These are phyloP conservation scores for Sporothrix curviconia DNA, from an alignment of 2,329 filamentous ascomycete species.

Conservation along the genomic window DNA sequence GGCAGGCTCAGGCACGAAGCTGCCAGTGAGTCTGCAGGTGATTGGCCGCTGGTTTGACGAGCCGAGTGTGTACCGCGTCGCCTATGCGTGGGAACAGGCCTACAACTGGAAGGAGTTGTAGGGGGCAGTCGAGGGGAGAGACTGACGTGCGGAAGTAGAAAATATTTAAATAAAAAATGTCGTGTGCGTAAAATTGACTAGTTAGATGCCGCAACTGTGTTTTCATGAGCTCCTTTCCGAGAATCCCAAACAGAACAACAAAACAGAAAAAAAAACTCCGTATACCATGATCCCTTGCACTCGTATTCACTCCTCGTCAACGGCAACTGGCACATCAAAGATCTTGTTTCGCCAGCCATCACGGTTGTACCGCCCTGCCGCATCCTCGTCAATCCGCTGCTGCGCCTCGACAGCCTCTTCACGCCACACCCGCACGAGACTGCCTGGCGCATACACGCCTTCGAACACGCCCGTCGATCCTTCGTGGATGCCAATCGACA, in stretches of 20 bases:
- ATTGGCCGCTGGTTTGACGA: constrained; percentile 1
- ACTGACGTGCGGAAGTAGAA: too few species aligned
- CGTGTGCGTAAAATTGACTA: too few species aligned
- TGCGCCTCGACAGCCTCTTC: constrained; percentile 65
- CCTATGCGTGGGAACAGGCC: constrained; percentile 16
- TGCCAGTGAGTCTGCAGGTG: constrained; percentile 1
- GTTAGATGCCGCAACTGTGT: too few species aligned
- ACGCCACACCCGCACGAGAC: constrained; percentile 83
- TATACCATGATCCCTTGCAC: too few species aligned
- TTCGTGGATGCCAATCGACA: constrained; percentile 55
- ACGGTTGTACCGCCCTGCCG: constrained; percentile 44
- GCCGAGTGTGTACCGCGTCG: neutral
- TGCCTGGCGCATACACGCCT: constrained; percentile 81
- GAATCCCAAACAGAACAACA: too few species aligned
- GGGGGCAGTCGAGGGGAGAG: neutral
- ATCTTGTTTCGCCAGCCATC: constrained; percentile 79
- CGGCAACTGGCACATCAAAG: constrained; percentile 57
- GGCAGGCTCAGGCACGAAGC: neutral
- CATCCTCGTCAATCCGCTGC: constrained; percentile 56
- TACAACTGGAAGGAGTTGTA: constrained; percentile 15
- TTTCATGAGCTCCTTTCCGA: too few species aligned
- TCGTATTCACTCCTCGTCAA: too few species aligned
- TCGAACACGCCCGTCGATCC: constrained; percentile 60
- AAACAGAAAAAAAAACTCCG: too few species aligned
- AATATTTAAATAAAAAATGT: too few species aligned